Percentiles rank a stretch among this genome's conserved stretches.
phyloP scores from a whole-genome alignment of 495 filamentous ascomycete genomes.

The Elasticomyces elasticus region DNA sequence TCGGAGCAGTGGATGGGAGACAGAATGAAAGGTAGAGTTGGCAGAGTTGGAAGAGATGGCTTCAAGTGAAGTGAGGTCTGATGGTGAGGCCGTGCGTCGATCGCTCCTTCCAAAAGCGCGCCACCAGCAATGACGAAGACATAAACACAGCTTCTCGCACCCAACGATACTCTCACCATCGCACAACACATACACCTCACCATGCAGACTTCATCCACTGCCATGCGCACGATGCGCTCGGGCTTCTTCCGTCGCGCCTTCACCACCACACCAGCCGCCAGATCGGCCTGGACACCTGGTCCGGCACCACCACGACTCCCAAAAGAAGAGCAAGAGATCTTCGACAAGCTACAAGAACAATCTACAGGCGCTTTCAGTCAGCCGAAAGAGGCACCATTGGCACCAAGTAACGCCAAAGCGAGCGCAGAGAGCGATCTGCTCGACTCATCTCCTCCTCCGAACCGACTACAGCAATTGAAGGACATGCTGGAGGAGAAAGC shows the following conservation, averaged over 20 bases:
- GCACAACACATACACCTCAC: not conserved
- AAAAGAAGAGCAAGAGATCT: slow-evolving; percentile 81
- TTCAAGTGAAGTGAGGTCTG: no score
- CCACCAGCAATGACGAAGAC: no score
- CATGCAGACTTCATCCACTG: not conserved
- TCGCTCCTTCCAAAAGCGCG: no score
- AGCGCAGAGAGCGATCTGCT: slow-evolving; percentile 3
- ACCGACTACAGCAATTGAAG: slow-evolving; percentile 19
- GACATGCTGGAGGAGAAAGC: slow-evolving; percentile 27
- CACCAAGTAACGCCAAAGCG: slow-evolving; percentile 5
- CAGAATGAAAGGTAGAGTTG: no score
- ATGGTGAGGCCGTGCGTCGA: no score
- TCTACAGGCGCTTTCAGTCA: slow-evolving; percentile 69
- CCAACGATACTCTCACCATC: no score
- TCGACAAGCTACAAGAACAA: slow-evolving; percentile 69
- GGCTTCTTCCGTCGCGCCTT: slow-evolving; percentile 22
- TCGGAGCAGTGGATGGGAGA: no score
- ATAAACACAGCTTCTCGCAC: no score
- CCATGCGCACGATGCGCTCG: slow-evolving; percentile 12
- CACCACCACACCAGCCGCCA: slow-evolving; percentile 20
- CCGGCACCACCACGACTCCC: slow-evolving; percentile 79
- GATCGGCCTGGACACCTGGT: slow-evolving; percentile 30
- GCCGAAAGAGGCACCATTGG: slow-evolving; percentile 29
- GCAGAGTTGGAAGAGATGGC: no score
- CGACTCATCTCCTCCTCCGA: slow-evolving; percentile 28